These are phyloP conservation scores for Nitzschia inconspicua DNA, from an alignment of 108 stramenopile genomes.

Conservation along the genomic window DNA sequence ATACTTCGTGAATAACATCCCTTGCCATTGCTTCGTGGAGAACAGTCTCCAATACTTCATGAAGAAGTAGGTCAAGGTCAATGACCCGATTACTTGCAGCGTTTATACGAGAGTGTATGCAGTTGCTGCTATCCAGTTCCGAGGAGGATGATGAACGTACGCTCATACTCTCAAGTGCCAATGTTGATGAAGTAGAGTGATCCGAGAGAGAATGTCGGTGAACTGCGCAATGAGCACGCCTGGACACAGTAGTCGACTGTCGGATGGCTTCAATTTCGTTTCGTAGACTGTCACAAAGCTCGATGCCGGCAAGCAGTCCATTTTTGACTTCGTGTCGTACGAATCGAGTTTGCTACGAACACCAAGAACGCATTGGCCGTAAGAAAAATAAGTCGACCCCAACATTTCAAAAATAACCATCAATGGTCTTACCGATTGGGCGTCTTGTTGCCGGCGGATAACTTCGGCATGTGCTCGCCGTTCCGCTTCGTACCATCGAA, in stretches of 20 bases:
- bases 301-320: conserved; percentile 58
- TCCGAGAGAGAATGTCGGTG: background rate
- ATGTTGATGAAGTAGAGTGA: background rate
- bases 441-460: conserved; percentile 57
- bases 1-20: conserved; percentile 45
- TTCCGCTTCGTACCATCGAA: conserved; percentile 60
- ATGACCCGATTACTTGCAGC: background rate
- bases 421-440: no score
- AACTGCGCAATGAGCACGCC: background rate
- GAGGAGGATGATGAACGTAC: no score
- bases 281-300: conserved; percentile 1
- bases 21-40: conserved; percentile 58
- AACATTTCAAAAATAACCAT: no score
- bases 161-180: background rate
- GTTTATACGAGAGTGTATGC: background rate
- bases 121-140: background rate
- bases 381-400: no score
- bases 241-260: background rate
- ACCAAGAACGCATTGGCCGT: no score
- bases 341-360: conserved; percentile 62
- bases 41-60: conserved; percentile 51
- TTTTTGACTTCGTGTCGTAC: conserved; percentile 73
- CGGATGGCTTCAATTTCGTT: background rate
- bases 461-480: conserved; percentile 48
- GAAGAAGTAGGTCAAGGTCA: conserved; percentile 56